These are phyloP conservation scores for Venturia effusa DNA, from an alignment of 2,329 filamentous ascomycete genomes.

Conservation along the genomic window DNA sequence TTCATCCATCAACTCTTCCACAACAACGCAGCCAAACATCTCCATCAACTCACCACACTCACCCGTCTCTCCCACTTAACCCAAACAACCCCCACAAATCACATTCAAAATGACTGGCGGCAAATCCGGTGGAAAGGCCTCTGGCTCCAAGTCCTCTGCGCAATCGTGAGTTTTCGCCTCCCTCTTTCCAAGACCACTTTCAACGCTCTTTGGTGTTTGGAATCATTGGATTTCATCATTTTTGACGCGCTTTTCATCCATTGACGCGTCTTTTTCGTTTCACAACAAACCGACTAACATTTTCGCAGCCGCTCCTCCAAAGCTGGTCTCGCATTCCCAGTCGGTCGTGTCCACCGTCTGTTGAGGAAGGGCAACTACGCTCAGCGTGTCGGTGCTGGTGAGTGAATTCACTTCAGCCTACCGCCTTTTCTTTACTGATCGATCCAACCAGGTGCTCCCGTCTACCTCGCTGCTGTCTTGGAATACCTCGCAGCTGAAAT, in stretches of 20 bases:
- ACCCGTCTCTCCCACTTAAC: constrained; percentile 21
- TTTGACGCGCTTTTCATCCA: constrained; percentile 13
- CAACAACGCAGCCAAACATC: constrained; percentile 19
- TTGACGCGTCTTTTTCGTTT: constrained; percentile 17
- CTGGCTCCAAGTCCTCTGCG: constrained; percentile 88
- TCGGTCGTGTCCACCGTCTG: constrained; percentile 98
- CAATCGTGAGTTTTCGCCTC: constrained; percentile 73
- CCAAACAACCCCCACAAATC: constrained; percentile 25
- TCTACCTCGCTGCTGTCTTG: constrained; percentile 93
- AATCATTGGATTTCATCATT: constrained; percentile 11
- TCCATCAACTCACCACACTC: constrained; percentile 17
- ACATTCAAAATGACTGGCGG: constrained; percentile 96
- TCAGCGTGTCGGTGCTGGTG: constrained; percentile 95
- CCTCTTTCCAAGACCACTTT: constrained; percentile 4
- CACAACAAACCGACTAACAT: constrained; percentile 24
- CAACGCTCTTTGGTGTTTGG: not conserved
- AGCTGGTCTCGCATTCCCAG: constrained; percentile 96
- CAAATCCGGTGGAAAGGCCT: constrained; percentile 99
- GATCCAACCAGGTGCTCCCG: constrained; percentile 55
- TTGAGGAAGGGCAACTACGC: constrained; percentile 99
- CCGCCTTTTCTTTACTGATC: constrained; percentile 18
- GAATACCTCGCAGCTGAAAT: constrained; percentile 99
- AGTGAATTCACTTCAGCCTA: constrained; percentile 20
- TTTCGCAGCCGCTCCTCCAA: constrained; percentile 85
- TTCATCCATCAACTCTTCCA: constrained; percentile 27